Evolutionary conservation across 352 stramenopile genomes (phyloP).

Genomic region (Phytophthora megakarya): DNA sequence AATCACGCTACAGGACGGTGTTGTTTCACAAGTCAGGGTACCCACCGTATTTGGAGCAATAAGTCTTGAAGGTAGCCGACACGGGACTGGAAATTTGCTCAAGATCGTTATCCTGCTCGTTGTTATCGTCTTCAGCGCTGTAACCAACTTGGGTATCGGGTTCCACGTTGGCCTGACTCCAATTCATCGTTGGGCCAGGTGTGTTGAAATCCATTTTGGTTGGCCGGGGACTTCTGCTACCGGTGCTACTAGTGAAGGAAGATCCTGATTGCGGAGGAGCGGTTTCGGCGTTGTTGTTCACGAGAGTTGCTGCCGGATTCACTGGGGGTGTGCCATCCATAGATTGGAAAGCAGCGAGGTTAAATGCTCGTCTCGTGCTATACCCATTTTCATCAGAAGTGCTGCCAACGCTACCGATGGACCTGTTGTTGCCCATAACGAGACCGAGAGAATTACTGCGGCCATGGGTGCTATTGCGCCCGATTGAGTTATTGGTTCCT

Average conservation of each 20-base stretch:
- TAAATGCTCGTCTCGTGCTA: constrained; percentile 44
- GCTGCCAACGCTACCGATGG: constrained; percentile 25
- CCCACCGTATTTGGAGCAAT: constrained; percentile 88
- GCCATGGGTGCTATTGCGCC: constrained; percentile 18
- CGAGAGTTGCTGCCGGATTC: constrained; percentile 4
- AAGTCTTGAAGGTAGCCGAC: constrained; percentile 67
- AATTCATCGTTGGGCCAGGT: constrained; percentile 33
- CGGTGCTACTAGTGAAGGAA: constrained; percentile 38
- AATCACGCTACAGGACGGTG: neutral
- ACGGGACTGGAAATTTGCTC: constrained; percentile 37
- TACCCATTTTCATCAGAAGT: constrained; percentile 38
- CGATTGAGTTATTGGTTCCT: constrained; percentile 23
- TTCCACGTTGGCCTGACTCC: constrained; percentile 51
- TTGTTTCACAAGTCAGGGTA: constrained; percentile 58
- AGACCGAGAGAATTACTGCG: constrained; percentile 13
- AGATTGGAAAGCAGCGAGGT: constrained; percentile 62
- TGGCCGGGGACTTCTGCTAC: constrained; percentile 32
- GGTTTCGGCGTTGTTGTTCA: constrained; percentile 21
- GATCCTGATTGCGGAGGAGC: constrained; percentile 22
- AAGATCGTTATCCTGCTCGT: constrained; percentile 16
- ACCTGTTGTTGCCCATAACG: constrained; percentile 25
- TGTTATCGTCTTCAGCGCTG: constrained; percentile 21
- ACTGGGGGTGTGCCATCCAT: constrained; percentile 5
- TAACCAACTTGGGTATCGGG: constrained; percentile 9
- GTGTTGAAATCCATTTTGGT: constrained; percentile 28